Evolutionary conservation across 2,329 filamentous ascomycete species (phyloP).

Genomic region (Xylaria sp.): DNA sequence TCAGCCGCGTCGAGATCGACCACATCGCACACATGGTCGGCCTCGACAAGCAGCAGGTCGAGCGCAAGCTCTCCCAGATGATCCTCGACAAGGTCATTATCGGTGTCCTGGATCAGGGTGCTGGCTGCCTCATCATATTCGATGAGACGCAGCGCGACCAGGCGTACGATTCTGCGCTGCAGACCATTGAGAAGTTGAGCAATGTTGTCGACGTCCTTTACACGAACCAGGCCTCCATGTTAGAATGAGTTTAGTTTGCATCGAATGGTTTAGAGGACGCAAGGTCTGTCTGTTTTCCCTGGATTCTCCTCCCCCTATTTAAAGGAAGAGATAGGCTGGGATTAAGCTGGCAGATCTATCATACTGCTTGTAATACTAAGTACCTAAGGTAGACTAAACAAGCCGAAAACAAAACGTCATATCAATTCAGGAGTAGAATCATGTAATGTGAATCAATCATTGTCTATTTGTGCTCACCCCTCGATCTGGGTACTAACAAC

Average conservation of each 20-base stretch:
- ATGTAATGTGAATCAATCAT: background rate
- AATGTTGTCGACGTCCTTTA: constrained; percentile 97
- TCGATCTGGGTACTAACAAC: no score
- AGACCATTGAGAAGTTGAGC: constrained; percentile 94
- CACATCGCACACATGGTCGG: constrained; percentile 98
- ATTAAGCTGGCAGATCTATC: background rate
- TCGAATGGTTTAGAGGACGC: background rate
- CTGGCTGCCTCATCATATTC: constrained; percentile 94
- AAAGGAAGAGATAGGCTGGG: background rate
- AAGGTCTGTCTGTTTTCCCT: background rate
- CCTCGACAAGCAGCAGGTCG: constrained; percentile 90
- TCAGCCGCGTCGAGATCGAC: constrained; percentile 91
- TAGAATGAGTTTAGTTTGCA: constrained; percentile 56
- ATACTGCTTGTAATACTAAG: constrained; percentile 18
- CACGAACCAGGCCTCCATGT: constrained; percentile 90
- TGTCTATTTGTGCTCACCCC: no score
- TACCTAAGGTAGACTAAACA: constrained; percentile 12
- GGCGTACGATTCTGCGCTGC: constrained; percentile 87
- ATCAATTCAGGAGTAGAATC: background rate
- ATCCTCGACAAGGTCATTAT: constrained; percentile 99
- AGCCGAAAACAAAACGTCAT: constrained; percentile 7
- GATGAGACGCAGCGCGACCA: constrained; percentile 92
- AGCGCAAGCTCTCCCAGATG: constrained; percentile 98
- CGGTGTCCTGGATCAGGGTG: constrained; percentile 92
- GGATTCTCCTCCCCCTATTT: background rate